phyloP scores from a whole-genome alignment of 208 protist species.

The Naegleria lovaniensis region DNA sequence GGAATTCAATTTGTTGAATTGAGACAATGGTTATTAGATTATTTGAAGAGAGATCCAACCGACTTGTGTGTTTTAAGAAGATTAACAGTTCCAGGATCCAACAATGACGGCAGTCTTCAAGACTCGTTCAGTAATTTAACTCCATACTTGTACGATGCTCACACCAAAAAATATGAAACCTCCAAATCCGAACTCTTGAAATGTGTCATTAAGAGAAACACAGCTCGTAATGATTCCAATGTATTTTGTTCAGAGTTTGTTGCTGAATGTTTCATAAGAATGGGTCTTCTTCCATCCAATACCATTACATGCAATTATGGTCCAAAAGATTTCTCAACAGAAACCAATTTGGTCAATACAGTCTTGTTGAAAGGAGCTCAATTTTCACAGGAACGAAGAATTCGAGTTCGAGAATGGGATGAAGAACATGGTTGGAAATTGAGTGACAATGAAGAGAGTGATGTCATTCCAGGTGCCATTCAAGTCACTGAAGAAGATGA shows the following conservation, averaged over 20 bases:
- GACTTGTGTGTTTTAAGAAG: not conserved
- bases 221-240: not conserved
- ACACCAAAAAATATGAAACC: not conserved
- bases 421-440: not conserved
- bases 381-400: not conserved
- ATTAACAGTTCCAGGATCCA: not conserved
- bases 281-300: not conserved
- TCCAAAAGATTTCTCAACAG: not conserved
- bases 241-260: not conserved
- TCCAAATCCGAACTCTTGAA: not conserved
- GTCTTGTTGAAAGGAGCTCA: not conserved
- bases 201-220: conserved; percentile 13
- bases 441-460: too few species aligned
- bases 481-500: too few species aligned
- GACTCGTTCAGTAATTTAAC: not conserved
- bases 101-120: not conserved
- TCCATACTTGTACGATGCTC: not conserved
- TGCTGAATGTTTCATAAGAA: not conserved
- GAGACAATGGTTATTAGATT: not conserved
- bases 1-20: conserved; percentile 13
- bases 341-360: not conserved
- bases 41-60: not conserved
- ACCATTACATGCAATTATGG: not conserved
- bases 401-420: not conserved
- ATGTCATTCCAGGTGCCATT: too few species aligned